Percentiles rank a stretch among this genome's conserved stretches.
Evolutionary conservation across 1,284 basidiomycete genomes (phyloP).

Genomic region (Marasmius oreades): DNA sequence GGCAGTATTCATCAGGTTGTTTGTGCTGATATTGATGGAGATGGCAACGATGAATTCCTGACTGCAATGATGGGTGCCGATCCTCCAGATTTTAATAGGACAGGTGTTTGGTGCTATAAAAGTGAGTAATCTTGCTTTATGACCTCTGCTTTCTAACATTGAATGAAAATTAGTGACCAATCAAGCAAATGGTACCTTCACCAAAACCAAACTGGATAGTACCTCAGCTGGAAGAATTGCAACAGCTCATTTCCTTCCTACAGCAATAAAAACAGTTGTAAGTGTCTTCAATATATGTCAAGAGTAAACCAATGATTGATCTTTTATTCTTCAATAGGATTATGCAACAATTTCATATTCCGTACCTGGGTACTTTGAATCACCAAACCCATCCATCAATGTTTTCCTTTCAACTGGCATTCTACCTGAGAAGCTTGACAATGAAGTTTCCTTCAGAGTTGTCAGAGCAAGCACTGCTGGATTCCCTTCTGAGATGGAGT

Average conservation of each 20-base stretch:
- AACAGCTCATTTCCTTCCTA: slow-evolving; percentile 14
- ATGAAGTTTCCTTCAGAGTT: slow-evolving; percentile 24
- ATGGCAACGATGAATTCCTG: slow-evolving; percentile 18
- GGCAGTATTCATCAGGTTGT: slow-evolving; percentile 26
- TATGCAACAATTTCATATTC: slow-evolving; percentile 29
- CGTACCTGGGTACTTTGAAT: slow-evolving; percentile 28
- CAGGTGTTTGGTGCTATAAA: slow-evolving; percentile 2
- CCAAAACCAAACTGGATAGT: slow-evolving; percentile 18
- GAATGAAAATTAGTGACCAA: slow-evolving; percentile 14
- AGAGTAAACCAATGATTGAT: too few species aligned
- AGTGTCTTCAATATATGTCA: too few species aligned
- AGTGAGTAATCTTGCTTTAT: slow-evolving; percentile 9
- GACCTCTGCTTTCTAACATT: slow-evolving; percentile 16
- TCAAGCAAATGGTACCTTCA: slow-evolving; percentile 19
- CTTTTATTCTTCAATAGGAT: slow-evolving; percentile 17
- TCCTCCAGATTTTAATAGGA: background rate
- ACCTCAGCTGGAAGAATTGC: slow-evolving; percentile 26
- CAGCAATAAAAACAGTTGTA: too few species aligned
- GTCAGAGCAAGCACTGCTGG: slow-evolving; percentile 16
- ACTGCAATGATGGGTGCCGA: slow-evolving; percentile 26
- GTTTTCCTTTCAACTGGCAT: slow-evolving; percentile 19
- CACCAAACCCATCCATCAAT: slow-evolving; percentile 20
- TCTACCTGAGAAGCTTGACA: slow-evolving; percentile 19
- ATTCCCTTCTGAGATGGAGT: slow-evolving; percentile 15
- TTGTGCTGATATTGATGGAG: slow-evolving; percentile 9